These are phyloP conservation scores for Sporothrix humicola DNA, from an alignment of 2,329 filamentous ascomycete species.

Conservation along the genomic window DNA sequence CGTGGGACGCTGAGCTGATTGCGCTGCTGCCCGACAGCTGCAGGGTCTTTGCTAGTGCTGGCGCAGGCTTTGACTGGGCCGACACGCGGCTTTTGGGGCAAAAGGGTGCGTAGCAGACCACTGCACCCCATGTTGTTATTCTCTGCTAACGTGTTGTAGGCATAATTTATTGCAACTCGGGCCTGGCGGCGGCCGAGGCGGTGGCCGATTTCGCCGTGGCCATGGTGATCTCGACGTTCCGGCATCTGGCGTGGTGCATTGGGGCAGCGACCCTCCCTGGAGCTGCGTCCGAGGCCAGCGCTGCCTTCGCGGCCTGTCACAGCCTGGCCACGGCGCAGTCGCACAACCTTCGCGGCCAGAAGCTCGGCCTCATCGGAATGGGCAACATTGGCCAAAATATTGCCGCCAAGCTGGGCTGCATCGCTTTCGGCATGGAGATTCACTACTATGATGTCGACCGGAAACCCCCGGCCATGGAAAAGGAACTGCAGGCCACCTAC, in stretches of 20 bases:
- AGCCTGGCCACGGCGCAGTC: conserved; percentile 62
- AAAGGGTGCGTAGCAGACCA: conserved; percentile 53
- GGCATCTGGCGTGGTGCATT: conserved; percentile 66
- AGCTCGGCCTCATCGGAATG: conserved; percentile 71
- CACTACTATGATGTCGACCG: conserved; percentile 65
- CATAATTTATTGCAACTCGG: conserved; percentile 75
- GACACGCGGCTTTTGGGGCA: conserved; percentile 66
- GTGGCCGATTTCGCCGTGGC: conserved; percentile 75
- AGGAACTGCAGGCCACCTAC: conserved; percentile 53
- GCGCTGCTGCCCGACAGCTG: conserved; percentile 59
- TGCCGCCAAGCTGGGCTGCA: conserved; percentile 56
- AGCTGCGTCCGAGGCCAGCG: conserved; percentile 44
- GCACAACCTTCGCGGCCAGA: conserved; percentile 66
- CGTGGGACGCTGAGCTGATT: conserved; percentile 40
- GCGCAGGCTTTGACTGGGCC: conserved; percentile 71
- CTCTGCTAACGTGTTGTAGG: conserved; percentile 46
- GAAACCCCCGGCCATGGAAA: conserved; percentile 53
- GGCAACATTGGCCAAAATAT: conserved; percentile 69
- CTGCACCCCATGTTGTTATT: no score
- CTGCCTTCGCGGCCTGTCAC: conserved; percentile 63
- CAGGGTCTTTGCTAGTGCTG: conserved; percentile 67
- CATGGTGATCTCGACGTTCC: conserved; percentile 72
- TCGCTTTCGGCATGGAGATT: conserved; percentile 68
- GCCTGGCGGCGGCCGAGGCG: conserved; percentile 71
- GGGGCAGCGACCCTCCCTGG: conserved; percentile 56